Evolutionary conservation across 345 rosid genomes (phyloP), one percentile per base, ranked within the genome.

Genomic region (Bruguiera gymnorhiza): DNA sequence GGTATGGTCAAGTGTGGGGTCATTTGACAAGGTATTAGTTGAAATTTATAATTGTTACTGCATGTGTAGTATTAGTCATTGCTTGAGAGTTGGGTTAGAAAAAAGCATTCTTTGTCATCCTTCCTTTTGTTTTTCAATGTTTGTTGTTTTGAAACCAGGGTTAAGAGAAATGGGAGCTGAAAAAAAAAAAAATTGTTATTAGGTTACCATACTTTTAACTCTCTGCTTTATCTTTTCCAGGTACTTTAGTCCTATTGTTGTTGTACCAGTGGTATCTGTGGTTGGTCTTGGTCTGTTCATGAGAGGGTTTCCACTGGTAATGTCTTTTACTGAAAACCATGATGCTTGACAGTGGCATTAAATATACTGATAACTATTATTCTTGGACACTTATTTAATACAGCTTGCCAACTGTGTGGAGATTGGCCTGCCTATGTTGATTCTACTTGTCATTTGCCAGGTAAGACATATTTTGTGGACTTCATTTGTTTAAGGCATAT

Each of bases 341-440:
- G 23, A 3, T 21, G 7, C 10, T 67, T 52, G 52, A 51, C 23
- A 3, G 18, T 36, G 23, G 5, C 18, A 43, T 72, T 16, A 27
- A 30, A 62, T 21, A 27, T 50, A 24, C 24, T 29, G 8, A 21
- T 29, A 57, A 43, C 24, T 26, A 52, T 36, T 29, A 34, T 16
- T 19, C 26, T 16, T 48, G 13, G 18, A 19, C 4, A 9, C 50
- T 56, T 69, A 62, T 66, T 24, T n/a, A 60, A 37, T 71, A 63
- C 91, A 95, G 99, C 97, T 95, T 61, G 99, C 89, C 55, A 87
- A 82, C 54, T 95, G 99, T 29, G 89, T 89, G 72, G 96, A 95
- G 84, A 74, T 95, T 57, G 99, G 99, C 73, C 86, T 95, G 73
- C 99, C 99, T 2, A 90, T 92, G 97, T 86, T 95, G 76, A 85